Evolutionary conservation across 2,329 filamentous ascomycete genomes (phyloP), one percentile per base, ranked within the genome.

Genomic region (Colletotrichum spaethianum): DNA sequence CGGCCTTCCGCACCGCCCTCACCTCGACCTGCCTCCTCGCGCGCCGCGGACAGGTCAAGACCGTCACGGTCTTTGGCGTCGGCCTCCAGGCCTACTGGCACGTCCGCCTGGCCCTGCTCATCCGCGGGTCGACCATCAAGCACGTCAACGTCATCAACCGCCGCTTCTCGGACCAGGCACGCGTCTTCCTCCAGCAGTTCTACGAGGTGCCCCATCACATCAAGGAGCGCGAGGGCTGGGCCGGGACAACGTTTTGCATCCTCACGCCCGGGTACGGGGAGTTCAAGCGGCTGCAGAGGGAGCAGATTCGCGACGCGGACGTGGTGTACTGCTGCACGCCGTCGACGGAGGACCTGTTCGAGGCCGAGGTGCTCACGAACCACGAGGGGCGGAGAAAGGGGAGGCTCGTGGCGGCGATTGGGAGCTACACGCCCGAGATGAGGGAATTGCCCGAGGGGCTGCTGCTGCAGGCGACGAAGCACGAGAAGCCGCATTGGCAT

Each of bases 81-180:
- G 96, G 96, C 56, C 91, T 93, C 76, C 95, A 98, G 84, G 96
- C 96, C 16, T 97, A 96, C 84, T 98, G 95, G 95, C 96, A 98
- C 80, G 90, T 97, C 53, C 92, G 95, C 0, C 88, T 98, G 5
- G 92, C 95, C 0, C 87, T 98, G 14, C 87, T 96, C 74, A 87
- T 96, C 61, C 92, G 88, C 28, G 90, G 90, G 1, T 66, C 84
- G 56, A 93, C 94, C 26, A 92, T 98, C 76, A 91, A 92, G 76
- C 90, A 93, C 70, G 89, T 98, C 59, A 92, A 96, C 82, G 92
- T 98, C 77, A 92, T 98, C 79, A 97, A 95, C 78, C 91, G 93
- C 42, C 86, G 87, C 64, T 94, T 93, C 78, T 88, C 86, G 65
- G 87, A 90, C 11, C 87, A 85, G 55, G 90, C 89, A 0, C 84